Evolutionary conservation across 2,329 filamentous ascomycete genomes (phyloP), one percentile per base, ranked within the genome.

Genomic region (Fusarium euwallaceae): DNA sequence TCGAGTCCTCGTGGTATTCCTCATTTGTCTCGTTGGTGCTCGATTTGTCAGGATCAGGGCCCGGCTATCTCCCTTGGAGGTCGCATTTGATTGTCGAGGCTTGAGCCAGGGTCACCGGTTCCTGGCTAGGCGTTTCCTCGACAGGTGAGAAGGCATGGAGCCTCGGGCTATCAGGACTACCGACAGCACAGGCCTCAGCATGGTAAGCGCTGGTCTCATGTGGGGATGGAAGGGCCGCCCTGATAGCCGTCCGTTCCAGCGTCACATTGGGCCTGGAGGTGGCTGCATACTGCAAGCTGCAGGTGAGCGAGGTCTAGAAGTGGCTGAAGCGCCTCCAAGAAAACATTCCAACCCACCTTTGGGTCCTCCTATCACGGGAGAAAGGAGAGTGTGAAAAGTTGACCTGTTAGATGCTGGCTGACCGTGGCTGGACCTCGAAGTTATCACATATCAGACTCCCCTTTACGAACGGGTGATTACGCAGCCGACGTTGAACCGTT

Each of bases 261-360:
- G 56, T 37, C 56, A 60, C 56, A 60, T 39, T 27, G 9, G 24
- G 48, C 24, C 48, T 53, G 16, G 24, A 51, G 45, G 45, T 51
- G 45, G 56, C 56, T 39, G 58, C 34, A 39, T 60, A 41, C 22
- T 60, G 58, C 56, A 59, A 53, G 48, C 48, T 53, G 48, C 48
- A 55, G 27, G 48, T 55, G 48, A 53, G 17, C 11, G 48, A 32
- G 27, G 48, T 32, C 48, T 55, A 55, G 48, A 53, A 55, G 48
- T 55, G 48, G 48, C 48, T 55, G 27, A 32, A 24, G 34, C 55
- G 34, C 55, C 53, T 34, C n/a, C 8, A 37, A 58, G 48, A 27
- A 55, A 24, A 12, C 48, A 55, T 32, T 55, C 48, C 48, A 55
- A 20, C 48, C 48, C 48, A 20, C 48, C 17, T n/a, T 55, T 32